Conservation (phyloP, 192 early-diverging fungal species). For the Backusella sp. region DNA sequence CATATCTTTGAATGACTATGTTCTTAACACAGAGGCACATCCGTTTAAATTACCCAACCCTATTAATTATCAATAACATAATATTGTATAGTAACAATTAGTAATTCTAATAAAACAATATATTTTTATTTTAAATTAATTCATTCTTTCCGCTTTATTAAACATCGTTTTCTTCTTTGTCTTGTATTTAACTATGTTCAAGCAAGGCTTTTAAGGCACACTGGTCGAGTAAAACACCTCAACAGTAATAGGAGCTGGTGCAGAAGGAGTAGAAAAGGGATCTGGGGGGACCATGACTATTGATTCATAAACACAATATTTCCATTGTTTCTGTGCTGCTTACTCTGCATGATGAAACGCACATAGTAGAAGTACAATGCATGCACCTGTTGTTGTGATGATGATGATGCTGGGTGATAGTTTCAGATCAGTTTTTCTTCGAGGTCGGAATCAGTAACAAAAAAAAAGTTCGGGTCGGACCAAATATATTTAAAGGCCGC, state of each 20-base stretch:
- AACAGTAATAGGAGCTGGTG: neutral
- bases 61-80: constrained; percentile 2
- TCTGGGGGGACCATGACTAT: neutral
- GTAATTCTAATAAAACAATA: neutral
- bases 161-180: too few species aligned
- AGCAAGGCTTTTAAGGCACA: neutral
- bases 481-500: neutral
- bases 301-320: neutral
- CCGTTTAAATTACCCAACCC: constrained; percentile 48
- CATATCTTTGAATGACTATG: constrained; percentile 74
- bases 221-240: neutral
- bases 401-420: neutral
- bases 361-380: neutral
- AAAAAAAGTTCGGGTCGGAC: neutral
- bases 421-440: neutral
- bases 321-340: neutral
- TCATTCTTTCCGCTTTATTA: neutral
- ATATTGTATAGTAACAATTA: neutral
- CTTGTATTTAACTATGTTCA: too few species aligned
- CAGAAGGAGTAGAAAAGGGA: neutral
- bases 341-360: neutral
- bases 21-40: constrained; percentile 95
- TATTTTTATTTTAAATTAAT: neutral
- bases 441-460: neutral
- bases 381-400: neutral